phyloP scores from a whole-genome alignment of 2,329 filamentous ascomycete species.

The Zymoseptoria pseudotritici region DNA sequence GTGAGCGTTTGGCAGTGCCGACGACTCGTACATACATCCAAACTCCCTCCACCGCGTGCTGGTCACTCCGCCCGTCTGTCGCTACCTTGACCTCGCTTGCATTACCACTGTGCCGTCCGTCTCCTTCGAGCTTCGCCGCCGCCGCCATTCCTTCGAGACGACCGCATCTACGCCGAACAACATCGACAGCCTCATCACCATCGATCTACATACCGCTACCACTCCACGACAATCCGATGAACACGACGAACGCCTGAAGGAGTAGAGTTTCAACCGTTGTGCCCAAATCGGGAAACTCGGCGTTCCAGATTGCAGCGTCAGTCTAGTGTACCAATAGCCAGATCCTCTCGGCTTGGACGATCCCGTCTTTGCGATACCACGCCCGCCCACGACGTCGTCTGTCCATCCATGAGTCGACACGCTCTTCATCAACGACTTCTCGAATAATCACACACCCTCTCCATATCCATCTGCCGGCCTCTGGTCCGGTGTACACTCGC shows the following conservation, averaged over 20 bases:
- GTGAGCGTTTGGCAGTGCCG: neutral
- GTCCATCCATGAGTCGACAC: neutral
- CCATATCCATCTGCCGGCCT: constrained; percentile 18
- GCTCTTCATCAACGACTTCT: neutral
- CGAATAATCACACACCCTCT: constrained; percentile 1
- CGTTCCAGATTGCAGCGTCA: neutral
- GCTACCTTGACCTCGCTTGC: neutral
- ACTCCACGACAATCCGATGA: neutral
- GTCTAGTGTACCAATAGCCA: neutral
- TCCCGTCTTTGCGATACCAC: neutral
- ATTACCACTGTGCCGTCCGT: too few species aligned
- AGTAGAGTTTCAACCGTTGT: neutral
- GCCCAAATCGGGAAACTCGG: neutral
- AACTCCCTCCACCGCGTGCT: neutral
- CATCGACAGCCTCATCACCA: neutral
- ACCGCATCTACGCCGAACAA: neutral
- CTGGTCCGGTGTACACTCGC: constrained; percentile 26
- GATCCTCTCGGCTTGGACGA: neutral
- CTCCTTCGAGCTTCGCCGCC: too few species aligned
- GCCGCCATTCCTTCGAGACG: neutral
- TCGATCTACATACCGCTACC: neutral
- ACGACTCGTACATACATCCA: neutral
- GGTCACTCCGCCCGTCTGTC: neutral
- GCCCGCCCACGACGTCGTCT: neutral
- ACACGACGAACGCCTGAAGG: neutral